Conservation (phyloP, 768 basidiomycete genomes). For the Coprinellus micaceus region DNA sequence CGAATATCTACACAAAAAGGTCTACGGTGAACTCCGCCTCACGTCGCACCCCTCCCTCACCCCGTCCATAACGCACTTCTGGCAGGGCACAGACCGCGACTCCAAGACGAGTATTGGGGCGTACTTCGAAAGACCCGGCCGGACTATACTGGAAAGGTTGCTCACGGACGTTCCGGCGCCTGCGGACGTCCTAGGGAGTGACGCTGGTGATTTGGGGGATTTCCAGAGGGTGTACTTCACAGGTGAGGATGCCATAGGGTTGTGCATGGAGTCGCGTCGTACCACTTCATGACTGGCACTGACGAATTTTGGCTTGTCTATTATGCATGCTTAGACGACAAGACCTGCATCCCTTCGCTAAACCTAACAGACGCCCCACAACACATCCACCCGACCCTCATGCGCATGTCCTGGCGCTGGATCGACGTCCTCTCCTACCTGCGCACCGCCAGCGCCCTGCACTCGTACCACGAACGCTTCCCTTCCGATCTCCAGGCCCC, state of each 20-base stretch:
- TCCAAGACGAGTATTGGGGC: conserved; percentile 53
- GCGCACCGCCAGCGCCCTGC: conserved; percentile 66
- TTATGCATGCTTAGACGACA: background rate
- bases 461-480: conserved; percentile 60
- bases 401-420: conserved; percentile 63
- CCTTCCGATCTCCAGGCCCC: conserved; percentile 48
- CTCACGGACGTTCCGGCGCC: conserved; percentile 68
- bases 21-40: conserved; percentile 73
- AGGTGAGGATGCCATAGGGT: conserved; percentile 31
- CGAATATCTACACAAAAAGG: no score
- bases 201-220: conserved; percentile 34
- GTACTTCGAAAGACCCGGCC: conserved; percentile 79
- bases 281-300: background rate
- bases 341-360: background rate
- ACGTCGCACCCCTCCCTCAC: conserved; percentile 54
- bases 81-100: conserved; percentile 52
- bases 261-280: no score
- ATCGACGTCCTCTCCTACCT: conserved; percentile 64
- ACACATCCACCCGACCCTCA: conserved; percentile 40
- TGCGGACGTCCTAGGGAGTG: conserved; percentile 22
- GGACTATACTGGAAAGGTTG: conserved; percentile 68
- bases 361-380: conserved; percentile 11
- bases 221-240: conserved; percentile 58
- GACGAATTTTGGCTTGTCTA: background rate
- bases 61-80: conserved; percentile 57